Evolutionary conservation across 352 stramenopile genomes (phyloP).

Genomic region (Phytophthora agathidicida): DNA sequence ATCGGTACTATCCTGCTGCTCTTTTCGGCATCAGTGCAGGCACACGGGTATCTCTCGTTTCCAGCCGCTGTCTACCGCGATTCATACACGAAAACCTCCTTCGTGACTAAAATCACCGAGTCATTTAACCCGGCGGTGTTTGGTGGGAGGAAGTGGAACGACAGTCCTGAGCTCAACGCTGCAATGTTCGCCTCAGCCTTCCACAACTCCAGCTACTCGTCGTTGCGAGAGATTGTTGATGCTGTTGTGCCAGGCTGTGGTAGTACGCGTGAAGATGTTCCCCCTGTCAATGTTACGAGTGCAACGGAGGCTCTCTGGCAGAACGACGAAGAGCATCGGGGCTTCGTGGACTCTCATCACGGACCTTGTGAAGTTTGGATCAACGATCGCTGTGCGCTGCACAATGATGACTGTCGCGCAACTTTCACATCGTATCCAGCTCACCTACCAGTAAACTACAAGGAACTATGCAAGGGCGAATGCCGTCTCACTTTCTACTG

Average conservation of each 20-base stretch:
- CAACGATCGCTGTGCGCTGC: slow-evolving; percentile 36
- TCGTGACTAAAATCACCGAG: slow-evolving; percentile 35
- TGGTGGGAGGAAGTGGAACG: slow-evolving; percentile 55
- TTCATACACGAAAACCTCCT: slow-evolving; percentile 35
- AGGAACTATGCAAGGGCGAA: slow-evolving; percentile 36
- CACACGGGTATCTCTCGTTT: slow-evolving; percentile 53
- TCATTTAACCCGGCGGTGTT: slow-evolving; percentile 33
- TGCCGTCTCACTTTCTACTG: slow-evolving; percentile 60
- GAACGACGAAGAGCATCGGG: slow-evolving; percentile 43
- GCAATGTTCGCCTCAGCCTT: slow-evolving; percentile 42
- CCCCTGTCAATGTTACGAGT: slow-evolving; percentile 34
- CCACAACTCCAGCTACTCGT: slow-evolving; percentile 37
- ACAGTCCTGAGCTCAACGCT: slow-evolving; percentile 43
- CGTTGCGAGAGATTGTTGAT: slow-evolving; percentile 41
- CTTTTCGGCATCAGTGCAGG: slow-evolving; percentile 17
- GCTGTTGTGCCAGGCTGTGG: slow-evolving; percentile 32
- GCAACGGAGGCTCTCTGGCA: slow-evolving; percentile 36
- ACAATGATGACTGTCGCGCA: slow-evolving; percentile 47
- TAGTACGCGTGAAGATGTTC: slow-evolving; percentile 28
- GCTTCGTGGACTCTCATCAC: slow-evolving; percentile 57
- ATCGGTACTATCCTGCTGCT: background rate
- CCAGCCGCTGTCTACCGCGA: slow-evolving; percentile 38
- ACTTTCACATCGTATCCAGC: slow-evolving; percentile 44
- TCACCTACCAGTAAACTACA: slow-evolving; percentile 37
- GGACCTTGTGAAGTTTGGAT: slow-evolving; percentile 64